phyloP scores from a whole-genome alignment of 306 rosid genomes.

The Casuarina glauca region DNA sequence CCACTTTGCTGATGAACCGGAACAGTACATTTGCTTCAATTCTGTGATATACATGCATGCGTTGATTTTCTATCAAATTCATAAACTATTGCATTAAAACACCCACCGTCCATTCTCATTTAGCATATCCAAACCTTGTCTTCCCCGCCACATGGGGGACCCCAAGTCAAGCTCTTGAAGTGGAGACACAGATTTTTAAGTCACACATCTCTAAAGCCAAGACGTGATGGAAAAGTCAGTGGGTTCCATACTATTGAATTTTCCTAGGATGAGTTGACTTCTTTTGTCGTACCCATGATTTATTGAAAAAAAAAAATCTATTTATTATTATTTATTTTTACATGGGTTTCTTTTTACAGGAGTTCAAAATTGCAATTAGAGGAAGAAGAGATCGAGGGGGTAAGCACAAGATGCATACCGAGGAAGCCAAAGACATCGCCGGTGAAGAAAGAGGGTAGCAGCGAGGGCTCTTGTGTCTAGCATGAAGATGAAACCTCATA shows the following conservation, averaged over 20 bases:
- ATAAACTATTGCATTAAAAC: not conserved
- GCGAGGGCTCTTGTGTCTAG: slow-evolving; percentile 9
- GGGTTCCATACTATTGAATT: not conserved
- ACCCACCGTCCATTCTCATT: not conserved
- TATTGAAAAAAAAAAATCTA: too few relatives aligned
- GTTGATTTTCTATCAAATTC: not conserved
- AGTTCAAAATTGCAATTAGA: slow-evolving; percentile 59
- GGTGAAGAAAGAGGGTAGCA: slow-evolving; percentile 46
- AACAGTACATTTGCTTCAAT: slow-evolving; percentile 1
- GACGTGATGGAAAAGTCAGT: not conserved
- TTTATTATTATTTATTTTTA: not conserved
- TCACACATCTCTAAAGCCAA: too few relatives aligned
- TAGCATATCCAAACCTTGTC: not conserved
- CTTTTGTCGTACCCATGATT: not conserved
- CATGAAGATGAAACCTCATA: not conserved
- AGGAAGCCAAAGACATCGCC: slow-evolving; percentile 56
- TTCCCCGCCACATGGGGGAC: not conserved
- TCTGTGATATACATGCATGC: not conserved
- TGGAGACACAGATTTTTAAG: not conserved
- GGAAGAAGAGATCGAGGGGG: slow-evolving; percentile 51
- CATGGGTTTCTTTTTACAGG: slow-evolving; percentile 42
- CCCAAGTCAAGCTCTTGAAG: not conserved
- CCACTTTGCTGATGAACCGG: slow-evolving; percentile 13
- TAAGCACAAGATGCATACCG: slow-evolving; percentile 81
- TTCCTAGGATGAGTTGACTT: slow-evolving; percentile 7